These are phyloP conservation scores for Spinacia oleracea DNA, from an alignment of 179 eudicot genomes.

Conservation along the genomic window DNA sequence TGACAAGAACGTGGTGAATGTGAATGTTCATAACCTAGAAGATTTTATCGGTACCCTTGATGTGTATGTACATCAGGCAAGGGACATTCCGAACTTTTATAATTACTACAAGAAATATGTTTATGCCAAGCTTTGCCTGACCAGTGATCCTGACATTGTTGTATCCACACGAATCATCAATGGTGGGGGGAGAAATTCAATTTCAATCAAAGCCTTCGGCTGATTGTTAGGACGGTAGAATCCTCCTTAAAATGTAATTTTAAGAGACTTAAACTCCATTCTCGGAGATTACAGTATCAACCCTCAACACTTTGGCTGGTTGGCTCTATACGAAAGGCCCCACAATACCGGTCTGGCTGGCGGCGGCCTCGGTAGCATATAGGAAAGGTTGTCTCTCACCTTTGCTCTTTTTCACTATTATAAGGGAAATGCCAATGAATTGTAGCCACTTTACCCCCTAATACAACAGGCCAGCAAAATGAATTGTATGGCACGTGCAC, in stretches of 20 bases:
- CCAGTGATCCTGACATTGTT: constrained; percentile 62
- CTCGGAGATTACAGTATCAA: no score
- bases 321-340: no score
- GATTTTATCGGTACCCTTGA: constrained; percentile 64
- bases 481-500: no score
- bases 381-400: no score
- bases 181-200: constrained; percentile 88
- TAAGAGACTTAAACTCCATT: no score
- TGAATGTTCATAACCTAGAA: constrained; percentile 31
- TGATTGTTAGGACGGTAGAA: constrained; percentile 56
- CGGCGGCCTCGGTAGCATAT: no score
- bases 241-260: constrained; percentile 78
- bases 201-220: constrained; percentile 63
- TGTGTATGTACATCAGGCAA: constrained; percentile 68
- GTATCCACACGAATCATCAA: constrained; percentile 78
- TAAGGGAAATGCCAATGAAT: no score
- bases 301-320: no score
- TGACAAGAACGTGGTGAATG: constrained; percentile 39
- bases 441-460: no score
- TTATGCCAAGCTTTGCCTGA: constrained; percentile 78
- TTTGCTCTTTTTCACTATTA: no score
- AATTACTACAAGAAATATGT: constrained; percentile 90
- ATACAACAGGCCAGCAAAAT: no score
- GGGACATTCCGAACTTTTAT: constrained; percentile 86
- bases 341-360: no score